Base-by-base conservation (phyloP, 306 rosid genomes). In the Corylus americana region DNA sequence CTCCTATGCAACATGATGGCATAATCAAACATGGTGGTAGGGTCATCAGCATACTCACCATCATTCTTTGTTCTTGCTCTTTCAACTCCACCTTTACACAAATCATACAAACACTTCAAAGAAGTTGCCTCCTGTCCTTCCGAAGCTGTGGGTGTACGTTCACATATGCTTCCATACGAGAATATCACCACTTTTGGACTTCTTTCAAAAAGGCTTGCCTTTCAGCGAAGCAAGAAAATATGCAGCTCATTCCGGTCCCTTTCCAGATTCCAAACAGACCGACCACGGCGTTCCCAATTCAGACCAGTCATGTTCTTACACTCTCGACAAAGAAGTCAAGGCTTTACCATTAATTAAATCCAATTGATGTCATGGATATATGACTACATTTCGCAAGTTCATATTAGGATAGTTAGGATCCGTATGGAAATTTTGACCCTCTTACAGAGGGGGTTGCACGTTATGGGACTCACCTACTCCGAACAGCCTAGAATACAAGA, bases 231-330 rank as follows among this genome's bases (percentile, higher is more conserved):
- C 37, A 29, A 62, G 9, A 13, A 13, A 29, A 13, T 11, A 29
- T 31, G 17, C 42, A 63, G 70, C 44, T 12, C 45, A 12, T 63
- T 31, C 70, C 39, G 70, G 70, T 63, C 70, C 11, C 70, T 63
- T 29, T 76, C 55, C 0, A 8, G 14, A 0, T 67, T 47, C 59
- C 54, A 69, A 74, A 77, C 50, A 14, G 22, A 27, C 75, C 71
- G 75, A 70, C 83, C 78, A 79, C 45, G 76, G 80, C 51, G 55
- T 71, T 75, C 63, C 64, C 75, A 83, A 22, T 16, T 2, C n/a
- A 51, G 67, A 47, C 3, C 45, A 58, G 48, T 44, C 54, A 10
- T 20, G 47, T 35, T 5, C 39, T 45, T n/a, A 42, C 4, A 11
- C 10, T 55, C 69, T 63, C 42, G 48, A 64, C 39, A 39, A 42